Evolutionary conservation across 441 rosid species (phyloP), one percentile per base, ranked within the genome.

Genomic region (Syzygium syzygioides): DNA sequence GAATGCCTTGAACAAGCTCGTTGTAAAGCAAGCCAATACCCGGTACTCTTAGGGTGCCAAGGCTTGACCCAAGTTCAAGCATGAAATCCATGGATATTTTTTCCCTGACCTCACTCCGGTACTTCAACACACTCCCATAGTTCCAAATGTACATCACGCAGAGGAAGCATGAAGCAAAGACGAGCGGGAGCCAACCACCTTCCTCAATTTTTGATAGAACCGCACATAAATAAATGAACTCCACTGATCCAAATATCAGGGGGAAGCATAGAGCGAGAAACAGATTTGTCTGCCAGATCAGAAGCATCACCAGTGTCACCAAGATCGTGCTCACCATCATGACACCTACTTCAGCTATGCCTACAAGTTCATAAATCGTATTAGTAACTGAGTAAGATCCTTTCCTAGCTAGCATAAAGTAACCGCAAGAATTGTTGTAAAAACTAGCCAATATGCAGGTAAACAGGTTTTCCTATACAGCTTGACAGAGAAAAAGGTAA

Each of bases 151-250:
- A 98, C 99, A 97, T 98, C 76, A 95, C 89, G 2, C 92, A 93
- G 62, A 98, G 96, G 92, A 97, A 98, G 93, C 88, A 91, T 32
- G 91, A 76, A 79, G 99, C 96, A 59, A 97, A 98, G 86, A 87
- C 99, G 0, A 98, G 95, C 0, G 99, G 99, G 86, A 98, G 95
- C 99, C 99, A 98, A 86, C 98, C 99, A 7, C 99, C 99, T 55
- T 98, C 95, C 79, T 37, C 53, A 86, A 98, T 89, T 91, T 97
- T 98, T 4, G 99, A 91, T 45, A 98, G 94, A 89, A 98, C 97
- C 2, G 99, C 97, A 68, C 96, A 96, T 89, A 97, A 66, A 93
- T 98, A 98, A 52, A 93, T 89, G 87, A 96, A 94, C 92, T 98
- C 99, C 6, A 97, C 92, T 1, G 95, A 92, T 79, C 99, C 99